These are phyloP conservation scores for Cinnamomum chago DNA, from an alignment of 164 flowering plant species.

Conservation along the genomic window DNA sequence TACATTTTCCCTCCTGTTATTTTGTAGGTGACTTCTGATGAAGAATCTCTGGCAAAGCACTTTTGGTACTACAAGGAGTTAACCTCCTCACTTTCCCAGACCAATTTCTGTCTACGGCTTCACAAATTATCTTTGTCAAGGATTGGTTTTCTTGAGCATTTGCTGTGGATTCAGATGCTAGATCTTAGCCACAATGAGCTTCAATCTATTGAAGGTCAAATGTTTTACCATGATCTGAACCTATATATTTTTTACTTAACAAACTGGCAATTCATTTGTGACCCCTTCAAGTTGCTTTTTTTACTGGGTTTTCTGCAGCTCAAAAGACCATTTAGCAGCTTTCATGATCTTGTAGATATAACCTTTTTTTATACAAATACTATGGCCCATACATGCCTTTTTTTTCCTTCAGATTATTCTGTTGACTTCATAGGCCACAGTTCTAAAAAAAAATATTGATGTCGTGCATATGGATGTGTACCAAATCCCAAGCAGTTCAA, in stretches of 20 bases:
- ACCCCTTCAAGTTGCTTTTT: too few species aligned
- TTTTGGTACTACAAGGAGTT: conserved; percentile 36
- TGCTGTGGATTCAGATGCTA: conserved; percentile 85
- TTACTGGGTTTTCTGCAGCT: too few species aligned
- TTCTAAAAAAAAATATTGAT: too few species aligned
- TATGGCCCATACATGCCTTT: too few species aligned
- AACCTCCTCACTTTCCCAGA: conserved; percentile 11
- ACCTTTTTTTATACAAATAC: too few species aligned
- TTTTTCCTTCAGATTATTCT: too few species aligned
- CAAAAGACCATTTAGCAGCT: too few species aligned
- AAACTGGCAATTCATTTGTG: background rate
- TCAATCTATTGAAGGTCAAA: conserved; percentile 70
- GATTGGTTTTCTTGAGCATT: conserved; percentile 54
- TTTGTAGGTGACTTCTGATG: conserved; percentile 54
- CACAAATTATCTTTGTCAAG: conserved; percentile 65
- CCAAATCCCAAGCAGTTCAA: too few species aligned
- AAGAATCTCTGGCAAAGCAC: conserved; percentile 46
- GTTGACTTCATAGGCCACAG: too few species aligned
- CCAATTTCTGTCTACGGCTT: conserved; percentile 44
- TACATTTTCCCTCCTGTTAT: conserved; percentile 7
- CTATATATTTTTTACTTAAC: too few species aligned
- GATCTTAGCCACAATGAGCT: conserved; percentile 90
- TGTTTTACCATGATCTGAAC: background rate
- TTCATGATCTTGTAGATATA: too few species aligned
- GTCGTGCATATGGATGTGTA: too few species aligned